phyloP scores from a whole-genome alignment of 805 yeast genomes.

The Yarrowia sp. region DNA sequence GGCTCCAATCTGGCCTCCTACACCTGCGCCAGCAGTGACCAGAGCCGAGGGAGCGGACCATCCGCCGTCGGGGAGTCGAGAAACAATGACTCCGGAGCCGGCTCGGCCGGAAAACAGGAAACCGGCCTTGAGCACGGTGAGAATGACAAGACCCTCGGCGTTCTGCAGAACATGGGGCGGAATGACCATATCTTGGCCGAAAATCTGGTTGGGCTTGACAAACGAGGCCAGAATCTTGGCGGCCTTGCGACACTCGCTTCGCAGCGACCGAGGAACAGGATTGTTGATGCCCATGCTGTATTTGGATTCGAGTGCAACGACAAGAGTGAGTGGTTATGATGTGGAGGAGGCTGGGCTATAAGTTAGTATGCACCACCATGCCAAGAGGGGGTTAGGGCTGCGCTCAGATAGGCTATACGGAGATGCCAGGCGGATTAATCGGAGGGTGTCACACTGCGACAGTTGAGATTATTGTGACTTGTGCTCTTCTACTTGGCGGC shows the following conservation, averaged over 20 bases:
- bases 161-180: conserved; percentile 86
- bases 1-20: conserved; percentile 97
- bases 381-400: conserved; percentile 25
- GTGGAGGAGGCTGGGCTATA: conserved; percentile 23
- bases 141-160: conserved; percentile 90
- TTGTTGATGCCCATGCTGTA: conserved; percentile 78
- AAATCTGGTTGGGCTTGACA: conserved; percentile 90
- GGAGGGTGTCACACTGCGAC: no score
- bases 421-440: no score
- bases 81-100: conserved; percentile 95
- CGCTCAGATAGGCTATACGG: not conserved
- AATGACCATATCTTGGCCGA: conserved; percentile 84
- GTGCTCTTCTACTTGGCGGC: no score
- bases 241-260: conserved; percentile 78
- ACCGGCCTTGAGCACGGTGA: conserved; percentile 97
- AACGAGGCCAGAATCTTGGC: conserved; percentile 90
- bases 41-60: conserved; percentile 99
- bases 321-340: conserved; percentile 11
- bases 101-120: conserved; percentile 96
- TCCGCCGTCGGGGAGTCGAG: conserved; percentile 89
- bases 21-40: conserved; percentile 97
- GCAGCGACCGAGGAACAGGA: conserved; percentile 93
- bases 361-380: conserved; percentile 12
- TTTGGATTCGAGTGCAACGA: no score
- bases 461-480: no score